Conservation (phyloP, 495 filamentous ascomycete genomes). For the Tuber brumale region DNA sequence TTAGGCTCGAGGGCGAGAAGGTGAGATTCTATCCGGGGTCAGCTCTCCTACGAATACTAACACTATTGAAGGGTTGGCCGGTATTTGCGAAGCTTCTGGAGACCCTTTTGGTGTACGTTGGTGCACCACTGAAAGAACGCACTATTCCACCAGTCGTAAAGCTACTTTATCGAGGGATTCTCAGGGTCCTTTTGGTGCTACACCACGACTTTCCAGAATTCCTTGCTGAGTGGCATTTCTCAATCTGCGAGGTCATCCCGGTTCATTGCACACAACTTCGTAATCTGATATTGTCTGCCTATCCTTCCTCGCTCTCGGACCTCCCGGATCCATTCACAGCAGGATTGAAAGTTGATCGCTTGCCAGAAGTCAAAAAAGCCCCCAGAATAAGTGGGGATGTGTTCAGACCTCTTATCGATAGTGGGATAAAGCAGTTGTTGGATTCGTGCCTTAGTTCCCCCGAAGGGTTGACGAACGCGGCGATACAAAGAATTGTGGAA, state of each 20-base stretch:
- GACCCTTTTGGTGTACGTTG: conserved; percentile 64
- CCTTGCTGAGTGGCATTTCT: conserved; percentile 75
- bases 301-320: conserved; percentile 66
- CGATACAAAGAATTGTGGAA: conserved; percentile 29
- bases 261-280: conserved; percentile 79
- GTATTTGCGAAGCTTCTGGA: conserved; percentile 69
- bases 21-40: conserved; percentile 8
- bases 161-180: conserved; percentile 73
- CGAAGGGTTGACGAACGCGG: conserved; percentile 24
- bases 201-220: conserved; percentile 95
- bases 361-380: conserved; percentile 66
- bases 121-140: conserved; percentile 68
- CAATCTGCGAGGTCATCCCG: conserved; percentile 78
- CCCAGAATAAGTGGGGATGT: conserved; percentile 46
- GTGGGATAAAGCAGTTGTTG: conserved; percentile 37
- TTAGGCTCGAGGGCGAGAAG: conserved; percentile 58
- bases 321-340: conserved; percentile 73
- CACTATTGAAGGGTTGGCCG: conserved; percentile 57
- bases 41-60: conserved; percentile 25
- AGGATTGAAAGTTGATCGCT: conserved; percentile 71
- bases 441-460: conserved; percentile 29
- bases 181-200: conserved; percentile 75
- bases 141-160: conserved; percentile 64
- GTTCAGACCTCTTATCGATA: conserved; percentile 23
- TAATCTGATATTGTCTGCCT: conserved; percentile 81